Conservation (phyloP, 805 yeast species). For the Saccharomyces mikatae region DNA sequence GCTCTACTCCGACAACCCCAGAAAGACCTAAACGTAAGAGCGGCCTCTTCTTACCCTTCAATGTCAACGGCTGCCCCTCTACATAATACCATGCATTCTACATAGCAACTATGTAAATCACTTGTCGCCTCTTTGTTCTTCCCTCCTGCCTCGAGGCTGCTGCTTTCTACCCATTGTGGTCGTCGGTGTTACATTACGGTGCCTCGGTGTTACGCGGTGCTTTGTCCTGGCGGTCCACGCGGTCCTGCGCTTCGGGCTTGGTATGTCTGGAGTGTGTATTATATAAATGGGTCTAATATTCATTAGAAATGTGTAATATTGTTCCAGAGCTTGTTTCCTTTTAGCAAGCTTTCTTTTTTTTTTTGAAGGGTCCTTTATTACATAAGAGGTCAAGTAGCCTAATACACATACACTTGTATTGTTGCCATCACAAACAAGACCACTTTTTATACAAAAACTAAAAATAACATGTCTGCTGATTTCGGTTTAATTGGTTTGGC, state of each 20-base stretch:
- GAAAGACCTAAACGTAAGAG: constrained; percentile 6
- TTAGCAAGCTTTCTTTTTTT: not conserved
- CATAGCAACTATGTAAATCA: not conserved
- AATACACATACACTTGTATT: not conserved
- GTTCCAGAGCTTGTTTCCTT: not conserved
- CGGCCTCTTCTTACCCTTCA: constrained; percentile 3
- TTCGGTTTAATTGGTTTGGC: constrained; percentile 98
- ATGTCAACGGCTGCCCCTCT: not conserved
- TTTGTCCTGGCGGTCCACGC: not conserved
- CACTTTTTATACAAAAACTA: not conserved
- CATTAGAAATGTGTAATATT: not conserved
- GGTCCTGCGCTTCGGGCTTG: not conserved
- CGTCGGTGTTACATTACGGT: not conserved
- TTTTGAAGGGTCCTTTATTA: not conserved
- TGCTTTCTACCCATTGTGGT: not conserved
- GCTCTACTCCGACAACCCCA: constrained; percentile 5
- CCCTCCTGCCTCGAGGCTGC: not conserved
- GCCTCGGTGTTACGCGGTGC: not conserved
- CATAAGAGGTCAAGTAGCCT: not conserved
- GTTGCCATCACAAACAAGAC: not conserved
- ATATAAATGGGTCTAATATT: not conserved
- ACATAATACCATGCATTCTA: not conserved
- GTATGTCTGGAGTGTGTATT: not conserved
- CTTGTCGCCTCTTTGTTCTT: not conserved
- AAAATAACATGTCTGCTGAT: constrained; percentile 46